Base-by-base conservation (phyloP, 495 filamentous ascomycete genomes). In the Penicillium diatomitis region DNA sequence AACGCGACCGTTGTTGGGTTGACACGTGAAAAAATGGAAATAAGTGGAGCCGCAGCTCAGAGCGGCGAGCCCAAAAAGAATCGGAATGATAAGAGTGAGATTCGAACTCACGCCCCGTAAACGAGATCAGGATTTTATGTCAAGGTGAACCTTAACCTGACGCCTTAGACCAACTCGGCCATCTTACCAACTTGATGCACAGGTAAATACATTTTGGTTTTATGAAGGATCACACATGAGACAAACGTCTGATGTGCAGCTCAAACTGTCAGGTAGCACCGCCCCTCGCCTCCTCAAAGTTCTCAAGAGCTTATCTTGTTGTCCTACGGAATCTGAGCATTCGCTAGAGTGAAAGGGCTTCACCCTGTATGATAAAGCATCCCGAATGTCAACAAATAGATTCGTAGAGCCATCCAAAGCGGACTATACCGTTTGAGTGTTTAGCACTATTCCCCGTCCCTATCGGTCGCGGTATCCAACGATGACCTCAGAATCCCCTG, bases 121-220 rank as follows among this genome's bases (percentile, higher is more conserved):
- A 49, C 53, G 48, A 62, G 59, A 62, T 54, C 59, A 62, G 59
- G 59, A 62, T 51, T 59, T 49, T 46, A 36, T 47, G 59, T 51
- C 50, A 63, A 63, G 60, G 60, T 63, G 34, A 39, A 58, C 62
- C 62, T 65, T 65, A 65, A 65, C 62, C 62, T 65, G 59, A 58
- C 62, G 62, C 62, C 62, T 65, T 65, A 48, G 62, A 65, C 62
- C 62, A 65, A 65, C 62, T 65, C 62, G 62, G 62, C 62, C 62
- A 65, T 65, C 62, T 65, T 65, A 53, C 62, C 62, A 49, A 41
- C 46, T 41, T 30, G 29, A 49, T 56, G n/a, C n/a, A n/a, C n/a
- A n/a, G n/a, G n/a, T n/a, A n/a, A n/a, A n/a, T n/a, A n/a, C n/a
- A n/a, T n/a, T 42, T n/a, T 10, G 12, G 35, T 12, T 38, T 4